Base-by-base conservation (phyloP, 129 eudicot species). In the Tagetes erecta region DNA sequence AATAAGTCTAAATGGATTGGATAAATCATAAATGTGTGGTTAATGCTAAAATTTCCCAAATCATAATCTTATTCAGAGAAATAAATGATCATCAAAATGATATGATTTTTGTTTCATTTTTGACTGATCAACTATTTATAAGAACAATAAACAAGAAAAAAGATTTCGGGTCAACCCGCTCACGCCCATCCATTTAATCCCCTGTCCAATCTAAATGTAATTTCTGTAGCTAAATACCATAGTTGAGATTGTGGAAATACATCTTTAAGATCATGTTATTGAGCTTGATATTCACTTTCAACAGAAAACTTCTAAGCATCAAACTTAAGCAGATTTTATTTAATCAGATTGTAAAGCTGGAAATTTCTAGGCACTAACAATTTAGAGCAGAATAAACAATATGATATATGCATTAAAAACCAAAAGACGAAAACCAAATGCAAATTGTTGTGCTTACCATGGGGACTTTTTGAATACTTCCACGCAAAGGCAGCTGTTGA, bases 391-490 rank as follows among this genome's bases (percentile, higher is more conserved):
- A 40, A 64, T 39, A 1, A 56, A 75, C 34, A 62, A 1, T 36
- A 62, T 62, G 67, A 62, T 36, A 13, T 27, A 12, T 62, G 9
- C 30, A 62, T 12, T 36, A 12, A 62, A 45, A 27, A 8, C 9
- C 40, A 52, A 67, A 10, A 30, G 20, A 20, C 38, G 7, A 30
- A 44, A 8, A 46, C 67, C 39, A 72, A 2, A 45, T 44, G 56
- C 3, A 35, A 20, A 8, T 0, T 14, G 4, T 35, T 31, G 63
- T 3, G 9, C 62, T 44, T 85, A 89, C 93, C 96, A 73, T 89
- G 94, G 41, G 84, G 88, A 81, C 91, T 87, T 80, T 76, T 89
- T 0, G 94, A 92, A 81, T 86, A 89, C 81, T 86, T 92, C 93
- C 93, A 92, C 9, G 85, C 78, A 63, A 76, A 33, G n/a, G 80